Evolutionary conservation across 345 rosid species (phyloP), one percentile per base, ranked within the genome.

Genomic region (Eucalyptus sideroxylon): DNA sequence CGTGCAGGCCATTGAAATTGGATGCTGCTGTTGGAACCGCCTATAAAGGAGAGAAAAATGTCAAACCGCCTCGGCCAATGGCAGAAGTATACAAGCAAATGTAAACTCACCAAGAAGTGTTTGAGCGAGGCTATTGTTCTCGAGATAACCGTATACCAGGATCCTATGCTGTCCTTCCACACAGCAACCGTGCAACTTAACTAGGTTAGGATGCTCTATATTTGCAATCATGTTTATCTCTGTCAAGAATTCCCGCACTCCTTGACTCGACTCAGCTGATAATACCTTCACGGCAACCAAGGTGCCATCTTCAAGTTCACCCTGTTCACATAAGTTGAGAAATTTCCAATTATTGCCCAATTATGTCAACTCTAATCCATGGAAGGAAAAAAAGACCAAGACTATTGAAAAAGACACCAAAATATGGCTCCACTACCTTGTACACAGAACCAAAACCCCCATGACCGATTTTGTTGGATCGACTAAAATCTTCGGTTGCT

Each of bases 401-500:
- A 72, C 44, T 19, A 37, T 56, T 12, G 53, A 45, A 42, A 87
- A 87, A 26, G 81, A 47, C 55, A 16, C 37, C 67, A 51, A 40
- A 83, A 88, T 88, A 53, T 50, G 67, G 42, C 83, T 77, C 30
- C 47, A 87, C 92, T 91, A 96, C 98, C 98, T 95, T 95, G 93
- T 94, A 96, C 82, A 96, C 98, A 91, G 90, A 91, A 86, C 97
- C 98, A 77, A 95, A 95, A 88, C 97, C 98, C 55, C 98, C 98
- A 88, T 94, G 93, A 42, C 98, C 98, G 86, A 96, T 90, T 91
- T 93, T 95, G 89, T 95, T 94, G 86, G 92, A 91, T 24, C 72
- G 90, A 88, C 91, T 90, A 89, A 96, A 96, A 90, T 94, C 89
- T 60, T 89, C 94, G 10, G 98, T 93, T 34, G 98, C 98, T 88